phyloP scores from a whole-genome alignment of 2,329 filamentous ascomycete species.

The Trematosphaeria pertusa region DNA sequence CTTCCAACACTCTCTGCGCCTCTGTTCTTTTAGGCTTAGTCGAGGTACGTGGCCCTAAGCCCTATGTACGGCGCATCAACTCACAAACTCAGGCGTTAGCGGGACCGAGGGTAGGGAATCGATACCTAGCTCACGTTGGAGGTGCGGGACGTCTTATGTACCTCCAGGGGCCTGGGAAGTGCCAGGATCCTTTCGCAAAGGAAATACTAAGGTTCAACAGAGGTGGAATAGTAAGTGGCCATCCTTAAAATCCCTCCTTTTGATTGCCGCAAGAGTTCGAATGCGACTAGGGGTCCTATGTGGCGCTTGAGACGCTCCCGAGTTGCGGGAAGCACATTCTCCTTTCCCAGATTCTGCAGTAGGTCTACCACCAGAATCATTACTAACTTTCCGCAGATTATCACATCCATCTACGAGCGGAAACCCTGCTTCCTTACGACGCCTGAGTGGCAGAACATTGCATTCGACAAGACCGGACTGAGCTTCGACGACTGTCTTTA shows the following conservation, averaged over 20 bases:
- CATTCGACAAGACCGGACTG: constrained; percentile 40
- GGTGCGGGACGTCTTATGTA: constrained; percentile 43
- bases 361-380: no score
- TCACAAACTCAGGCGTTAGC: constrained; percentile 32
- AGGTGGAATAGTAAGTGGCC: constrained; percentile 38
- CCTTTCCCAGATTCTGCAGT: no score
- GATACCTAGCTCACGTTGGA: constrained; percentile 41
- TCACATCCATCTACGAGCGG: constrained; percentile 39
- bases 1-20: constrained; percentile 43
- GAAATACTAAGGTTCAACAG: constrained; percentile 40
- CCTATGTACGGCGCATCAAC: background rate
- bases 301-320: no score
- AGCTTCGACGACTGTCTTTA: constrained; percentile 35
- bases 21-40: constrained; percentile 41
- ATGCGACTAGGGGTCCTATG: no score
- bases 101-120: constrained; percentile 38
- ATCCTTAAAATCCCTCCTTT: background rate
- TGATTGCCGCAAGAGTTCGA: background rate
- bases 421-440: constrained; percentile 39
- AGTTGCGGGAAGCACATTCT: no score
- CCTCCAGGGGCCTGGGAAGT: constrained; percentile 36
- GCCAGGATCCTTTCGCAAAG: constrained; percentile 36
- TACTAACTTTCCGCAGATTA: constrained; percentile 32
- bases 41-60: constrained; percentile 25
- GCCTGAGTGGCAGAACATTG: constrained; percentile 40